Conservation (phyloP, 441 rosid species). For the Manihot esculenta region DNA sequence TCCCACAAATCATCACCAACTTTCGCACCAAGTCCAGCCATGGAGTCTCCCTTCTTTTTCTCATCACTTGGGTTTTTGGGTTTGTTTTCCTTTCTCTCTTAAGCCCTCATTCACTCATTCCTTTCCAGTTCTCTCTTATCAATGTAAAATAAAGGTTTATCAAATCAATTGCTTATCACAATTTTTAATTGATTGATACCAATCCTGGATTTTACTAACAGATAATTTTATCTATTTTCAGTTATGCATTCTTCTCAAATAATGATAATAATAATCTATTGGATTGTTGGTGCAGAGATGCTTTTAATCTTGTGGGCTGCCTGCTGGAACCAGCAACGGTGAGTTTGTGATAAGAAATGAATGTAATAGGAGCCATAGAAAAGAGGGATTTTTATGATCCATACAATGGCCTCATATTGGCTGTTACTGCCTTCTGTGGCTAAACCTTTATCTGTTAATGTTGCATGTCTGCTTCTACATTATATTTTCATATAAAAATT, state of each 20-base stretch:
- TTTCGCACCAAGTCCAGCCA: constrained; percentile 87
- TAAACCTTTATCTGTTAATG: not conserved
- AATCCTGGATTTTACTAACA: no score
- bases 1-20: constrained; percentile 93
- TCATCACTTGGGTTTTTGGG: constrained; percentile 95
- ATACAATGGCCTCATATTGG: not conserved
- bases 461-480: not conserved
- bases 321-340: constrained; percentile 92
- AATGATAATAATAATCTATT: no score
- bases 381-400: not conserved
- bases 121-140: not conserved
- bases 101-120: not conserved
- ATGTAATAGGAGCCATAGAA: not conserved
- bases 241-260: not conserved
- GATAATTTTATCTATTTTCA: not conserved
- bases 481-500: not conserved
- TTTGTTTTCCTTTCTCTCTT: constrained; percentile 20
- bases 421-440: no score
- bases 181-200: no score
- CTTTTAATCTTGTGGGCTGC: constrained; percentile 80
- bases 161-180: no score
- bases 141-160: no score
- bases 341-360: constrained; percentile 25
- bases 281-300: constrained; percentile 53
- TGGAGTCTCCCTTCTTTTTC: constrained; percentile 87